Conservation (phyloP, 1,284 basidiomycete species). For the Ustilago loliicola region DNA sequence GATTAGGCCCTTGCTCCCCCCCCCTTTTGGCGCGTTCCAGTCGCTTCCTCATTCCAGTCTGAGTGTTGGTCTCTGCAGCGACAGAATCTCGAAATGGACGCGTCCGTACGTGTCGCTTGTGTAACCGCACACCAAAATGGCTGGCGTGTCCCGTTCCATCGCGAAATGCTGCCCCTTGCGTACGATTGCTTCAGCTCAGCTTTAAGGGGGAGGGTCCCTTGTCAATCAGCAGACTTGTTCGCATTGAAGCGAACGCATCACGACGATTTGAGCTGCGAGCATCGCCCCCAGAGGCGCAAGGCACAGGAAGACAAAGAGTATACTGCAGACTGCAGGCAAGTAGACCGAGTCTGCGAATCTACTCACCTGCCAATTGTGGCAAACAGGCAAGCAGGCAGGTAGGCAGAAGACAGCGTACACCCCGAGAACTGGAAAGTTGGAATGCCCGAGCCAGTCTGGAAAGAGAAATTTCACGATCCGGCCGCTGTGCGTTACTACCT, state of each 20-base stretch:
- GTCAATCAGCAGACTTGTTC: background rate
- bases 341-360: background rate
- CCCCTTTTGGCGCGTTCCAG: background rate
- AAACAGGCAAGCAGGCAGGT: background rate
- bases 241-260: background rate
- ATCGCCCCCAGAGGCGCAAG: background rate
- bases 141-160: conserved; percentile 14
- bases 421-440: background rate
- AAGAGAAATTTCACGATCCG: conserved; percentile 15
- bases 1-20: conserved; percentile 6
- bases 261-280: background rate
- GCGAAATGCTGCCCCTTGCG: conserved; percentile 22
- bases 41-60: background rate
- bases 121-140: background rate
- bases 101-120: background rate
- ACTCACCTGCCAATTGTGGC: conserved; percentile 9
- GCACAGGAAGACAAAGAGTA: background rate
- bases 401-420: conserved; percentile 3
- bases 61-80: conserved; percentile 8
- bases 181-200: conserved; percentile 21
- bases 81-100: background rate
- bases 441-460: background rate
- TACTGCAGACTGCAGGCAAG: conserved; percentile 4
- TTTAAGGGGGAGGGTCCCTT: background rate
- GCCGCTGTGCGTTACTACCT: conserved; percentile 5